Base-by-base conservation (phyloP, 2,329 filamentous ascomycete genomes). In the Bipolaris bicolor region DNA sequence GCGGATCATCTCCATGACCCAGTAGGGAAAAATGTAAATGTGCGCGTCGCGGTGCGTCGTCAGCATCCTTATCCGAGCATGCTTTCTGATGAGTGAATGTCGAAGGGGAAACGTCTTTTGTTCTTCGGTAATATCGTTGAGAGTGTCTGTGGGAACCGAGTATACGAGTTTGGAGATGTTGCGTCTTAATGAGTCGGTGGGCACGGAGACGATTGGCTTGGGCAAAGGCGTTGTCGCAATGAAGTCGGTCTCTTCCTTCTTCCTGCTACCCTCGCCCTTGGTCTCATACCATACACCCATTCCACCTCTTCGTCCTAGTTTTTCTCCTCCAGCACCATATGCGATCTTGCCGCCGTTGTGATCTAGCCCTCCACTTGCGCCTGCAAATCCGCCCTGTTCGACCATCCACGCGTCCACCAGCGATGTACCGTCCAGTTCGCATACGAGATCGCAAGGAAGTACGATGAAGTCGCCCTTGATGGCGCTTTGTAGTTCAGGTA, bases 391-490 rank as follows among this genome's bases (percentile, higher is more conserved):
- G 15, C 87, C 88, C 48, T 92, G 86, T 66, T 90, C 87, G 29
- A 93, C 86, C 89, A 97, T 93, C 92, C 95, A 99, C 58, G 93
- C 87, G 75, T 97, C 92, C 2, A 96, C 79, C 20, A 98, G 82
- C 61, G 88, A 86, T 67, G 92, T 90, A 11, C 92, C 93, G 2
- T 90, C 88, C 15, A 98, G 81, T 71, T 97, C 93, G 74, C 92
- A 97, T 37, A 99, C 88, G 6, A 99, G 82, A 74, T 99, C 95
- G 76, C 95, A 99, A 0, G 95, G 94, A 3, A 99, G 81, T 3
- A 98, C 86, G 24, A 97, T 80, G 71, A 99, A 98, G 77, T 99
- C 92, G 11, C 88, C 87, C 52, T 86, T 92, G 67, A 99, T 86
- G 7, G 87, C 83, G n/a, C 83, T 82, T 71, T 90, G 88, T 43